phyloP scores from a whole-genome alignment of 2,329 filamentous ascomycete genomes.

The Ophiocordyceps camponoti-rufipedis region DNA sequence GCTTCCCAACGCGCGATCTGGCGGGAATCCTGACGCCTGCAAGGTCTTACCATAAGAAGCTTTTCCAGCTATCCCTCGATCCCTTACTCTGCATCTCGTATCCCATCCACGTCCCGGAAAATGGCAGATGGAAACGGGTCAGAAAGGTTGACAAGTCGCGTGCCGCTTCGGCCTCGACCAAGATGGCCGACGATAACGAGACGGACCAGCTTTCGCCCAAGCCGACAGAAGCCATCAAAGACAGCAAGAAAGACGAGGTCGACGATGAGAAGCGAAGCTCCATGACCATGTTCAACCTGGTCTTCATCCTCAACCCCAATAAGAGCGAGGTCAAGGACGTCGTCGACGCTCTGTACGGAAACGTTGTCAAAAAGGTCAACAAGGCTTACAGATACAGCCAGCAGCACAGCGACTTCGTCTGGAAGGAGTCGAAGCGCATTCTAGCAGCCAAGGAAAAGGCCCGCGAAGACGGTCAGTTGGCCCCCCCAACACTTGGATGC shows the following conservation, averaged over 20 bases:
- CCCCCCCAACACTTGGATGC: neutral
- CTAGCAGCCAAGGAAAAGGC: slow-evolving; percentile 66
- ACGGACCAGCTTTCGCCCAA: slow-evolving; percentile 9
- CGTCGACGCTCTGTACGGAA: slow-evolving; percentile 61
- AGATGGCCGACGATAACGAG: slow-evolving; percentile 15
- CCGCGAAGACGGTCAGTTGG: slow-evolving; percentile 40
- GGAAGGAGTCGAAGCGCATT: slow-evolving; percentile 75
- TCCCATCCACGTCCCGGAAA: slow-evolving; percentile 64
- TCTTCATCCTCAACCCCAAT: slow-evolving; percentile 75
- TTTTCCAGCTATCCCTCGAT: slow-evolving; percentile 69
- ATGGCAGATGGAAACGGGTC: slow-evolving; percentile 58
- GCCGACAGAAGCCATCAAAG: slow-evolving; percentile 9
- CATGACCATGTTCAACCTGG: slow-evolving; percentile 96
- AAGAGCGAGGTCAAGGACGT: slow-evolving; percentile 59
- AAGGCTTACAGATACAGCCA: slow-evolving; percentile 89
- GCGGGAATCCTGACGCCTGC: slow-evolving; percentile 65
- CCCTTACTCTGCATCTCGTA: slow-evolving; percentile 66
- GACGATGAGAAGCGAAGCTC: slow-evolving; percentile 44
- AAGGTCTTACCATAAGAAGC: slow-evolving; percentile 58
- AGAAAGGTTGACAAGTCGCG: slow-evolving; percentile 29
- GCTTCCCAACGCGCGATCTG: slow-evolving; percentile 57
- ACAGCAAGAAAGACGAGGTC: slow-evolving; percentile 27
- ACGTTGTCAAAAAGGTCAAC: slow-evolving; percentile 82
- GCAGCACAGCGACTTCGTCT: slow-evolving; percentile 75
- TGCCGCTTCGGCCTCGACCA: slow-evolving; percentile 13